phyloP scores from a whole-genome alignment of 2,329 filamentous ascomycete genomes.

The Colletotrichum phormii region DNA sequence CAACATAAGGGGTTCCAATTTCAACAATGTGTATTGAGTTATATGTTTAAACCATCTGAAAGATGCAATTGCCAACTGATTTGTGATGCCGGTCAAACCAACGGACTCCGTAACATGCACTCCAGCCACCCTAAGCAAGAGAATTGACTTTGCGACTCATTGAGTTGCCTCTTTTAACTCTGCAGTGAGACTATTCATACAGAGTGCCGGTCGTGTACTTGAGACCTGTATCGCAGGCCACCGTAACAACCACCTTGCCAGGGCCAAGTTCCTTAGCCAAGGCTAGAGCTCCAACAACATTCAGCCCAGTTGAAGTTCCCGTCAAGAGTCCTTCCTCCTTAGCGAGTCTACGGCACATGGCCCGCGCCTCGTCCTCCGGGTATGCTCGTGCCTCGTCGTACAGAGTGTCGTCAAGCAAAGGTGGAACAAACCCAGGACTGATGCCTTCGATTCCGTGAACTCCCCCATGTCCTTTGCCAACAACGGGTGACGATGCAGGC shows the following conservation, averaged over 20 bases:
- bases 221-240: slow-evolving; percentile 29
- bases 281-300: slow-evolving; percentile 1
- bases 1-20: not conserved
- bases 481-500: slow-evolving; percentile 5
- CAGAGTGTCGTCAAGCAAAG: slow-evolving; percentile 5
- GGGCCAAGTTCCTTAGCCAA: slow-evolving; percentile 24
- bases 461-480: slow-evolving; percentile 5
- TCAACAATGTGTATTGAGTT: not conserved
- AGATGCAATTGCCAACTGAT: not conserved
- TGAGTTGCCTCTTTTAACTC: not conserved
- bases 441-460: slow-evolving; percentile 23
- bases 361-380: slow-evolving; percentile 15
- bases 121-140: not conserved
- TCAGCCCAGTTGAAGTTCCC: slow-evolving; percentile 20
- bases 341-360: slow-evolving; percentile 27
- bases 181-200: not conserved
- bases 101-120: too few relatives aligned
- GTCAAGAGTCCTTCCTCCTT: slow-evolving; percentile 23
- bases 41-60: too few relatives aligned
- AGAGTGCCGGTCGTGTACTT: slow-evolving; percentile 23
- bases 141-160: not conserved
- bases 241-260: slow-evolving; percentile 23
- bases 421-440: slow-evolving; percentile 7
- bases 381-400: slow-evolving; percentile 24
- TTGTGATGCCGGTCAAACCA: too few relatives aligned